Conservation (phyloP, 257 asterid genomes). For the Salvia rosmarinus region DNA sequence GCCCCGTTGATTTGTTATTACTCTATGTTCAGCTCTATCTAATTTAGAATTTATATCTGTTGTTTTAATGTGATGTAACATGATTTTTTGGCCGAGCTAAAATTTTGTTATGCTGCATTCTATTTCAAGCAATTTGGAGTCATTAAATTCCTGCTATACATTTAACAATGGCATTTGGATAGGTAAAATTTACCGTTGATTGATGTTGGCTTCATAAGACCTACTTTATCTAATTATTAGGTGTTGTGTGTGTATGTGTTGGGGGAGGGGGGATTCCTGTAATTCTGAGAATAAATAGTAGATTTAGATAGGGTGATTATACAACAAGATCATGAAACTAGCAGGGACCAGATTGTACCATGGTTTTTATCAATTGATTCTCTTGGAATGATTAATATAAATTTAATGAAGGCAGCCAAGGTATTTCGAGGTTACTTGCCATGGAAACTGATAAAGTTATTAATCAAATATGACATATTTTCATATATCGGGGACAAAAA, state of each 20-base stretch:
- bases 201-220: slow-evolving; percentile 15
- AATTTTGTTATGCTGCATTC: background rate
- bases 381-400: slow-evolving; percentile 3
- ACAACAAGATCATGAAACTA: background rate
- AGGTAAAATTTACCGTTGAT: slow-evolving; percentile 18
- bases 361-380: slow-evolving; percentile 18
- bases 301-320: slow-evolving; percentile 10
- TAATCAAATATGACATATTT: slow-evolving; percentile 20
- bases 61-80: slow-evolving; percentile 6
- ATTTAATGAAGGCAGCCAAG: background rate
- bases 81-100: slow-evolving; percentile 4
- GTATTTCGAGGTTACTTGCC: background rate
- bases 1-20: slow-evolving; percentile 6
- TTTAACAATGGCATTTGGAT: slow-evolving; percentile 5
- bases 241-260: no score
- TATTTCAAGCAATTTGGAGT: background rate
- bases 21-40: slow-evolving; percentile 9
- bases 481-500: slow-evolving; percentile 1
- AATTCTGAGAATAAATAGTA: slow-evolving; percentile 11
- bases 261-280: no score
- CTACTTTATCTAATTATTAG: background rate
- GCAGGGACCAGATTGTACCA: slow-evolving; percentile 7
- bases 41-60: background rate
- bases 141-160: background rate
- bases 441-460: background rate